Conservation (phyloP, 768 basidiomycete genomes). For the Rossbeevera mucosa region DNA sequence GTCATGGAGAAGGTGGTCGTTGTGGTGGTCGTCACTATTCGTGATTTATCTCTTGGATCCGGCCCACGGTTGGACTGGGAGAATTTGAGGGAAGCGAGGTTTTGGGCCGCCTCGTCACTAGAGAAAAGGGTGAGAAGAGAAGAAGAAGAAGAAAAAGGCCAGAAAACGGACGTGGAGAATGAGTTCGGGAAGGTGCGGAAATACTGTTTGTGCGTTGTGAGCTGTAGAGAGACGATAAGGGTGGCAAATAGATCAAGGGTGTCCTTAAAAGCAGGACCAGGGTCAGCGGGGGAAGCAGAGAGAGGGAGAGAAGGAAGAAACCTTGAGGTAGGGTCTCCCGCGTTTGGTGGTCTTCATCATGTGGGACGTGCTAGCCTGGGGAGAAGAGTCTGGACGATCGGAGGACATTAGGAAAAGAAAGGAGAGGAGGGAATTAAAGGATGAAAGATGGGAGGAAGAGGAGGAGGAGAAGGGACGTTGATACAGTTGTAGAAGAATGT, state of each 20-base stretch:
- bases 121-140: constrained; percentile 11
- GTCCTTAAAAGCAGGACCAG: constrained; percentile 51
- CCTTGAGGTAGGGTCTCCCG: constrained; percentile 92
- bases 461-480: constrained; percentile 27
- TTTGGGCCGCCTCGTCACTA: constrained; percentile 92
- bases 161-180: constrained; percentile 78
- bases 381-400: constrained; percentile 24
- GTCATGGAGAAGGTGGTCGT: constrained; percentile 99
- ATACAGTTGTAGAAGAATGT: constrained; percentile 6
- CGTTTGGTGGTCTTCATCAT: constrained; percentile 99
- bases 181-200: constrained; percentile 93
- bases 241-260: constrained; percentile 98
- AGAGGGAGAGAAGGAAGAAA: constrained; percentile 26
- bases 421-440: constrained; percentile 23
- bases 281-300: constrained; percentile 7
- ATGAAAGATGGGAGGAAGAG: constrained; percentile 20
- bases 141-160: too few species aligned
- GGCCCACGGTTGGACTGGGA: constrained; percentile 98
- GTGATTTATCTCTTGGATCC: constrained; percentile 95
- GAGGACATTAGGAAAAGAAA: constrained; percentile 32
- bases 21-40: constrained; percentile 98
- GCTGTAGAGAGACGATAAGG: constrained; percentile 86
- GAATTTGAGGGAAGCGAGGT: constrained; percentile 93
- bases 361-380: constrained; percentile 71
- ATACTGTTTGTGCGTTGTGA: constrained; percentile 89